phyloP scores from a whole-genome alignment of 2,329 filamentous ascomycete species.

The Pyricularia pennisetigena region DNA sequence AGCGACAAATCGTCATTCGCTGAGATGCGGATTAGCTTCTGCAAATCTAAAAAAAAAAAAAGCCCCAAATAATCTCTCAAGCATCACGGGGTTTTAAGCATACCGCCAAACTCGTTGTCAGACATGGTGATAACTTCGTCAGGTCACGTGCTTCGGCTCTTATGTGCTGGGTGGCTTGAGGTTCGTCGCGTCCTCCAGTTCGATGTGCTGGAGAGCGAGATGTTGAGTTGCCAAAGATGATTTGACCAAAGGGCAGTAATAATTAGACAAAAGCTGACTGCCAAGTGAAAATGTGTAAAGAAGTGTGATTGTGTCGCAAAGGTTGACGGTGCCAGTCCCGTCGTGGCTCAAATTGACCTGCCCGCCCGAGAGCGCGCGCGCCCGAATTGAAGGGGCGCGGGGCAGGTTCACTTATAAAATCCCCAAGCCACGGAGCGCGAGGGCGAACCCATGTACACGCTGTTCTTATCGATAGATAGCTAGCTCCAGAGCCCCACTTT shows the following conservation, averaged over 20 bases:
- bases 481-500: background rate
- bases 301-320: background rate
- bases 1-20: slow-evolving; percentile 55
- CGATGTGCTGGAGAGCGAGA: background rate
- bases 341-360: background rate
- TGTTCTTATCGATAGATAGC: background rate
- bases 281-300: background rate
- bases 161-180: background rate
- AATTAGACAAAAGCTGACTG: background rate
- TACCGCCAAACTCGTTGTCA: slow-evolving; percentile 56
- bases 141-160: background rate
- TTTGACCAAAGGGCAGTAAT: background rate
- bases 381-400: background rate
- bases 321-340: background rate
- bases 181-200: background rate
- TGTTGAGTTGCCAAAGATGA: background rate
- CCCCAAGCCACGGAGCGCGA: background rate
- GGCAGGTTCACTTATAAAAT: background rate
- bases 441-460: background rate
- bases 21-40: slow-evolving; percentile 16
- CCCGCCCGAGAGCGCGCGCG: background rate
- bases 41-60: background rate
- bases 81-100: slow-evolving; percentile 27
- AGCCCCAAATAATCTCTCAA: slow-evolving; percentile 22
- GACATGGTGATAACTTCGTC: slow-evolving; percentile 36